These are phyloP conservation scores for Gentiana macrophylla DNA, from an alignment of 257 asterid species.

Conservation along the genomic window DNA sequence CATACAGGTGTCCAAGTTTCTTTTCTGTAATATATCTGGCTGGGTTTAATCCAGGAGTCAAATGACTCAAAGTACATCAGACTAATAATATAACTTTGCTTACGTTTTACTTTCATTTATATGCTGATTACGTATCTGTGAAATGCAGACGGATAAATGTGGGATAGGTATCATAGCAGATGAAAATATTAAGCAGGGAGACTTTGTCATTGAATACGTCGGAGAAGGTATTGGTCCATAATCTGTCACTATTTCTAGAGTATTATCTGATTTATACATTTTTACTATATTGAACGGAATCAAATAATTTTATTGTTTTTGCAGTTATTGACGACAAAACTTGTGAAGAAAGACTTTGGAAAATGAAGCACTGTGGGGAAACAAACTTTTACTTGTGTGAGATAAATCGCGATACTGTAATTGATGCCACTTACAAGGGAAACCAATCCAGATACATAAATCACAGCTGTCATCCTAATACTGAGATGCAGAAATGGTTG, in stretches of 20 bases:
- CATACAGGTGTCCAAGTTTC: too few relatives aligned
- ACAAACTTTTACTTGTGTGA: conserved; percentile 92
- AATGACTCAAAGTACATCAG: too few relatives aligned
- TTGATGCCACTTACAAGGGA: conserved; percentile 96
- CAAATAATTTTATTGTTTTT: conserved; percentile 13
- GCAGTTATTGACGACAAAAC: conserved; percentile 95
- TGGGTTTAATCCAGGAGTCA: too few relatives aligned
- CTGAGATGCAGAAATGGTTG: conserved; percentile 98
- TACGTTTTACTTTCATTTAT: too few relatives aligned
- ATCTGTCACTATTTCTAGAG: neutral
- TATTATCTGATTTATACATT: neutral
- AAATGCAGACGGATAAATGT: conserved; percentile 89
- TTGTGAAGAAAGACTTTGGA: conserved; percentile 97
- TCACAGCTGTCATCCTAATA: conserved; percentile 94
- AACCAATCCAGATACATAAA: conserved; percentile 95
- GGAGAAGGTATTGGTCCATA: conserved; percentile 68
- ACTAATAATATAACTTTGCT: too few relatives aligned
- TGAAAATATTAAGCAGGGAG: conserved; percentile 83
- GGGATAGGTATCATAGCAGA: conserved; percentile 89
- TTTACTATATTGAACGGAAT: neutral
- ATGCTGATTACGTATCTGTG: neutral
- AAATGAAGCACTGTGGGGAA: conserved; percentile 88
- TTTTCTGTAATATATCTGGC: too few relatives aligned
- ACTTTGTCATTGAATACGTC: conserved; percentile 89
- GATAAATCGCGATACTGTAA: conserved; percentile 89